Evolutionary conservation across 2,329 filamentous ascomycete species (phyloP), one percentile per base, ranked within the genome.

Genomic region (Aureobasidium sp.): DNA sequence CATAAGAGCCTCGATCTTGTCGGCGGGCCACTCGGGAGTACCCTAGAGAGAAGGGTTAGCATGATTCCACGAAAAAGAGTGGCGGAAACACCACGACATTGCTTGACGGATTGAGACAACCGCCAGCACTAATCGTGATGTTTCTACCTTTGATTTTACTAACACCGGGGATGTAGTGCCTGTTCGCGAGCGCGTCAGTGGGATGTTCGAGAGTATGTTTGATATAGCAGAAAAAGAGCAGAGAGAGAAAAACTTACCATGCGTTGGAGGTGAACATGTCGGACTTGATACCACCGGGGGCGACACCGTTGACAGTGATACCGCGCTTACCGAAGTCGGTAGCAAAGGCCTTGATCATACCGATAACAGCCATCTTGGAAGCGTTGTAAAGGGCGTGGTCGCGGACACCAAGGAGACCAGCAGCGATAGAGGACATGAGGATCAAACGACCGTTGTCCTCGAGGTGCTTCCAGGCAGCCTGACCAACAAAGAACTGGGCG

Each of bases 401-500:
- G 63, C 85, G 84, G 60, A 88, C 84, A 57, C 85, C 85, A 38
- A 85, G 78, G 67, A 88, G 78, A 64, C 83, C 81, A 4, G 71
- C 86, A 74, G 86, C 86, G 72, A 89, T 89, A 61, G 82, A 86
- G 31, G 81, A 83, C 84, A 88, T 90, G 65, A 91, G 78, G 73
- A 91, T 86, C 66, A 92, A 81, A 47, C 88, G 80, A 33, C 88
- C 88, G 61, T 87, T 85, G 46, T 82, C 78, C 69, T 85, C 80
- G 64, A 89, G 81, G 74, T 89, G 78, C 75, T 86, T 86, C 74
- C 87, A 87, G 7, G 83, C 88, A 61, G 88, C 84, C 75, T 89
- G 86, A 21, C 86, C 87, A 57, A 90, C 86, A 72, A 90, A 90
- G 78, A 90, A 90, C 74, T 90, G 85, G 49, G 84, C 85, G 9